Evolutionary conservation across 2,329 filamentous ascomycete genomes (phyloP).

Genomic region (Thielaviopsis populi): DNA sequence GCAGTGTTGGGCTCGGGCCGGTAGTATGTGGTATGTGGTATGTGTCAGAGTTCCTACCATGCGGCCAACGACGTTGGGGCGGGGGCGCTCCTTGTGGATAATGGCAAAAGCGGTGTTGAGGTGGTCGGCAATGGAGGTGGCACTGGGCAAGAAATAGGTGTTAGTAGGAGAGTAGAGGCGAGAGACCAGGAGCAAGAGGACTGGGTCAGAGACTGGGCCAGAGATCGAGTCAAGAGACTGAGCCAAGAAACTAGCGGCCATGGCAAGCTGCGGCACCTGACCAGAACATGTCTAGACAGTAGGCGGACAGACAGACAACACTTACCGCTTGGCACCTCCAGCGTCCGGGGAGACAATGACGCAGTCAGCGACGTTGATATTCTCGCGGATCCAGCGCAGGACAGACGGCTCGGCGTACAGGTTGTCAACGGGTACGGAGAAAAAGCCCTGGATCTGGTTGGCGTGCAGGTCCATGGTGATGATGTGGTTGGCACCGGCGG

Average conservation of each 20-base stretch:
- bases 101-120: constrained; percentile 83
- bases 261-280: too few species aligned
- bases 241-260: too few species aligned
- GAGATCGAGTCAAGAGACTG: too few species aligned
- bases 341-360: constrained; percentile 94
- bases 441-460: constrained; percentile 90
- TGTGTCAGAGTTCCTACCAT: constrained; percentile 40
- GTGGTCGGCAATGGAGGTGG: constrained; percentile 82
- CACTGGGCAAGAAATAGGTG: constrained; percentile 24
- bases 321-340: constrained; percentile 67
- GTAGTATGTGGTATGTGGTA: too few species aligned
- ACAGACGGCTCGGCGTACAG: constrained; percentile 90
- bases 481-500: constrained; percentile 52
- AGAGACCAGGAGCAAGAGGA: too few species aligned
- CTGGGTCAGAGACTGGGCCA: too few species aligned
- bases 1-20: not conserved
- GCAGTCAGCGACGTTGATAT: constrained; percentile 64
- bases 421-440: constrained; percentile 64
- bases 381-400: constrained; percentile 78
- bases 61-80: constrained; percentile 71
- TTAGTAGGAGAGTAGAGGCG: not conserved
- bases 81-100: constrained; percentile 90
- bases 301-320: constrained; percentile 26
- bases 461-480: constrained; percentile 96
- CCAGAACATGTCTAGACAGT: not conserved